Evolutionary conservation across 768 basidiomycete genomes (phyloP), one percentile per base, ranked within the genome.

Genomic region (Xanthoconium stramineum): DNA sequence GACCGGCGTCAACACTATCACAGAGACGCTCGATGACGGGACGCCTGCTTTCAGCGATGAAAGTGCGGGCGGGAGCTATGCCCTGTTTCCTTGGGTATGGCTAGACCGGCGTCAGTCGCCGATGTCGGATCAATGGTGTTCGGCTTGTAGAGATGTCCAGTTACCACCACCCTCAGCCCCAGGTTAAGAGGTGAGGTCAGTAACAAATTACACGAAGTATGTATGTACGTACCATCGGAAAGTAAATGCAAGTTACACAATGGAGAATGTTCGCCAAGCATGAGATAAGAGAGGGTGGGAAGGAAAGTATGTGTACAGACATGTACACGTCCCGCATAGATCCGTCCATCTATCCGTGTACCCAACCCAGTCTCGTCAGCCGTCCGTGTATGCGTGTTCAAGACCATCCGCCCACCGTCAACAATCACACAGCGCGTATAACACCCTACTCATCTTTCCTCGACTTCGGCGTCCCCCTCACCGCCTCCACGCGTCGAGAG

Each of bases 341-440:
- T 36, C 40, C n/a, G n/a, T n/a, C n/a, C n/a, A 51, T 47, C 33
- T 54, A 44, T 47, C 45, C 47, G 20, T 42, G 42, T 47, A 42
- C 29, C 46, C 50, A 38, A 38, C 36, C 1, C 15, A 6, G 17
- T 24, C 4, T 12, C 30, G n/a, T 2, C 13, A 7, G 8, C 35
- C 33, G 12, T 19, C 5, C 5, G 11, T 28, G 35, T 3, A 10
- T 8, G 3, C 14, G 20, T 19, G 14, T 5, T 24, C 47, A 47
- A 13, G 5, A 10, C n/a, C 5, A 30, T n/a, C n/a, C n/a, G n/a
- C 15, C 7, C 32, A 3, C 13, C 28, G 46, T 67, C 53, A 79
- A 55, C 75, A 8, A 80, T 69, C 13, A 72, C 59, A 61, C 77
- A 79, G 8, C 74, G 69, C 7, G 66, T 64, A 45, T 77, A 78